phyloP scores from a whole-genome alignment of 78 protist species.

The Chrysochromulina tobinii region DNA sequence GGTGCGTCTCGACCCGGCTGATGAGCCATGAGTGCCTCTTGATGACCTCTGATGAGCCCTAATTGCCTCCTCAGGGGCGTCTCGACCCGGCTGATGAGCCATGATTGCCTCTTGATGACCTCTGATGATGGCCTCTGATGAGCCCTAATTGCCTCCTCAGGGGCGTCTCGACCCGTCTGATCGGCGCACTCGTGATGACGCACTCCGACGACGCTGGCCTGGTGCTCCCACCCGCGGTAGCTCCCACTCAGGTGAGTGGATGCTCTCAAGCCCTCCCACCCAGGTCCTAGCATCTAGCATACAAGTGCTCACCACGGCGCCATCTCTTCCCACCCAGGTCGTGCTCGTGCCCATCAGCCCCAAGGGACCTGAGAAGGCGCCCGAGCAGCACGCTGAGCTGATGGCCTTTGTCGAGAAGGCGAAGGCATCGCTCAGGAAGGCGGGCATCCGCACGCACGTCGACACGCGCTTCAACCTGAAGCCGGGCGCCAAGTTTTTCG shows the following conservation, averaged over 20 bases:
- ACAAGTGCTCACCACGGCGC: too few relatives aligned
- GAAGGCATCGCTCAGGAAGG: neutral
- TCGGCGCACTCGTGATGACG: slow-evolving; percentile 53
- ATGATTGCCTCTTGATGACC: too few relatives aligned
- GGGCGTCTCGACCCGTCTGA: slow-evolving; percentile 46
- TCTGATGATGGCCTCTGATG: too few relatives aligned
- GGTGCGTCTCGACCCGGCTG: neutral
- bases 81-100: too few relatives aligned
- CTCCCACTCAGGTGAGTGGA: neutral
- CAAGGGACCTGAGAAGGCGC: neutral
- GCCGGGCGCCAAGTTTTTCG: slow-evolving; percentile 41
- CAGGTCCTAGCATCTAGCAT: too few relatives aligned
- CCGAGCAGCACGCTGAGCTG: neutral
- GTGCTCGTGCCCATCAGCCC: slow-evolving; percentile 45
- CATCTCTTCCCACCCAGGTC: neutral
- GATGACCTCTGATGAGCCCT: too few relatives aligned
- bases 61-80: too few relatives aligned
- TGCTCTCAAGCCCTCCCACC: too few relatives aligned
- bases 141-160: too few relatives aligned
- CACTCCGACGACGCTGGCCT: slow-evolving; percentile 63
- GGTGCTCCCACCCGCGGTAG: slow-evolving; percentile 52
- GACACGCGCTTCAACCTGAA: neutral
- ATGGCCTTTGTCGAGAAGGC: neutral
- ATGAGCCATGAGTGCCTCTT: too few relatives aligned
- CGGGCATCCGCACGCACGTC: slow-evolving; percentile 37